These are phyloP conservation scores for Rutstroemia sp. DNA, from an alignment of 2,329 filamentous ascomycete genomes.

Conservation along the genomic window DNA sequence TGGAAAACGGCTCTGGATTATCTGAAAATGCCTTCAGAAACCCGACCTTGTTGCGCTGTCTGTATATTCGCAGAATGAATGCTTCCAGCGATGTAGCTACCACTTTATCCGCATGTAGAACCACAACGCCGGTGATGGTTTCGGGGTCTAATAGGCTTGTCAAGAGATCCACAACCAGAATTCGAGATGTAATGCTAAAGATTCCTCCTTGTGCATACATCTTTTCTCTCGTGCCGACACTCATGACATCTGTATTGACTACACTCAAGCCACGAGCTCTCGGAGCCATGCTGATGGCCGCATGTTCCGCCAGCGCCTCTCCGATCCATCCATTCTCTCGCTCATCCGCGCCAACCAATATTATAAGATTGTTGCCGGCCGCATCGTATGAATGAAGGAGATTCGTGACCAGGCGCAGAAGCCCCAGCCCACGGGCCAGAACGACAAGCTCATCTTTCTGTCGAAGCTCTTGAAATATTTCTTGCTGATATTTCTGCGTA, in stretches of 20 bases:
- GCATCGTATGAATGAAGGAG: slow-evolving; percentile 95
- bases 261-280: slow-evolving; percentile 79
- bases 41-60: slow-evolving; percentile 87
- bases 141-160: slow-evolving; percentile 76
- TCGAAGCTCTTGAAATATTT: slow-evolving; percentile 84
- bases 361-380: slow-evolving; percentile 83
- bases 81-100: slow-evolving; percentile 85
- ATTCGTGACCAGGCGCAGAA: slow-evolving; percentile 90
- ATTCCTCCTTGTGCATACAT: slow-evolving; percentile 86
- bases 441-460: slow-evolving; percentile 90
- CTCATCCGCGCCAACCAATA: slow-evolving; percentile 84
- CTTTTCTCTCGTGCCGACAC: slow-evolving; percentile 78
- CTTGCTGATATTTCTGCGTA: slow-evolving; percentile 78
- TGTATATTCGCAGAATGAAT: slow-evolving; percentile 88
- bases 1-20: slow-evolving; percentile 81
- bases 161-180: slow-evolving; percentile 86
- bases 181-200: slow-evolving; percentile 92
- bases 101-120: slow-evolving; percentile 83
- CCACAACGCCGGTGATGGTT: slow-evolving; percentile 77
- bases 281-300: slow-evolving; percentile 76
- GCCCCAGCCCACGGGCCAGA: slow-evolving; percentile 82
- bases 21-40: slow-evolving; percentile 97
- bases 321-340: slow-evolving; percentile 96
- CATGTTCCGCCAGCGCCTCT: slow-evolving; percentile 91
- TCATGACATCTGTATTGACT: slow-evolving; percentile 92